Percentiles rank a stretch among this genome's conserved stretches.
phyloP scores from a whole-genome alignment of 2,329 filamentous ascomycete species.

The Stachybotrys chartarum region DNA sequence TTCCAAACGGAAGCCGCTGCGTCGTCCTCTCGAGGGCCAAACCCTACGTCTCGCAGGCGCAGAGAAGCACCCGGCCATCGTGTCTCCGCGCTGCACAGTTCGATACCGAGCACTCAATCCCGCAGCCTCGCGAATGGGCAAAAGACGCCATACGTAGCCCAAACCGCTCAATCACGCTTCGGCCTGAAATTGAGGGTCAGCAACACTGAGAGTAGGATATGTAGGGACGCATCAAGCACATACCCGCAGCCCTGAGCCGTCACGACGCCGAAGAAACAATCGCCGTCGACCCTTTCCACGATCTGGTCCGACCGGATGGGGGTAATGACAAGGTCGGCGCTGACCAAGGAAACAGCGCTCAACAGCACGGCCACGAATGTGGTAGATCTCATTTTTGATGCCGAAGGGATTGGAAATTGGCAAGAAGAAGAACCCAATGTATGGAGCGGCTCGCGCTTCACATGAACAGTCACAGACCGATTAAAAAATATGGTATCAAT shows the following conservation, averaged over 20 bases:
- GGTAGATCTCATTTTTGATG: conserved; percentile 20
- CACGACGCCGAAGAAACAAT: conserved; percentile 50
- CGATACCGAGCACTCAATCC: too few species aligned
- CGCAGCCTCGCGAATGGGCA: too few species aligned
- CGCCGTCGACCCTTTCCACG: conserved; percentile 36
- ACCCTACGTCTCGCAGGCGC: too few species aligned
- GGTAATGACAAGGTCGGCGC: conserved; percentile 48
- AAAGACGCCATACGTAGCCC: too few species aligned
- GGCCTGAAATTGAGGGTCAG: not conserved
- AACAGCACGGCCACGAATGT: conserved; percentile 29
- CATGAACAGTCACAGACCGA: too few species aligned
- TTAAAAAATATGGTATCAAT: too few species aligned
- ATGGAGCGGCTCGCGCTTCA: not conserved
- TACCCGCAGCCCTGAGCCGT: conserved; percentile 53
- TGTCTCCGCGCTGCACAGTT: too few species aligned
- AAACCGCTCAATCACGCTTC: not conserved
- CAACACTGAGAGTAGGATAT: not conserved
- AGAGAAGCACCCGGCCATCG: too few species aligned
- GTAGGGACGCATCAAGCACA: conserved; percentile 14
- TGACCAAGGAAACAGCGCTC: conserved; percentile 36
- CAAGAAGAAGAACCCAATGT: not conserved
- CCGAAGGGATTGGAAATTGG: not conserved
- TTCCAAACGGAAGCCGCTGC: too few species aligned
- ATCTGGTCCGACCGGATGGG: conserved; percentile 45
- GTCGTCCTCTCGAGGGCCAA: too few species aligned